Conservation (phyloP, 2,329 filamentous ascomycete genomes). For the Elsinoe arachidis region DNA sequence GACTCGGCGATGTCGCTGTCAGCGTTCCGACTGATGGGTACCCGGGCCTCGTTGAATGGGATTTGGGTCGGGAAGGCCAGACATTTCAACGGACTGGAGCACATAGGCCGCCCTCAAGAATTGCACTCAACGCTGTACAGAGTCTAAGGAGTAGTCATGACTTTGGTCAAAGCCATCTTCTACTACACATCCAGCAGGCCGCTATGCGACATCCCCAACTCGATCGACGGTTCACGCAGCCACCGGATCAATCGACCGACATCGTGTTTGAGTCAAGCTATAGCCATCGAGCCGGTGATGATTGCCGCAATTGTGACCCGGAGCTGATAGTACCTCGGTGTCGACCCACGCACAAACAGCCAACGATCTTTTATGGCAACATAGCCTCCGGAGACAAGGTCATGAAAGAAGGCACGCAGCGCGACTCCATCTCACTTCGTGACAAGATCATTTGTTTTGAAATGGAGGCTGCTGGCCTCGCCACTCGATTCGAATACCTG, state of each 20-base stretch:
- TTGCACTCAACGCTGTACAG: background rate
- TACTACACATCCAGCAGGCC: no score
- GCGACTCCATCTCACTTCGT: background rate
- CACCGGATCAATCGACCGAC: background rate
- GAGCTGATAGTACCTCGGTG: background rate
- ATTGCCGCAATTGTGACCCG: background rate
- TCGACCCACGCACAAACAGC: background rate
- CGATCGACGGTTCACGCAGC: background rate
- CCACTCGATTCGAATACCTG: constrained; percentile 17
- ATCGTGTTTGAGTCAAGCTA: background rate
- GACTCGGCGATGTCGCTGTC: constrained; percentile 24
- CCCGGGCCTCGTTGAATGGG: constrained; percentile 22
- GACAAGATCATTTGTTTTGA: constrained; percentile 16
- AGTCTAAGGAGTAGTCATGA: background rate
- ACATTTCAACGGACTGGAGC: background rate
- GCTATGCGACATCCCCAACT: background rate
- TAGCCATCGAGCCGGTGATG: background rate
- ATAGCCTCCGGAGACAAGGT: constrained; percentile 32
- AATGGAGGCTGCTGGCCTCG: constrained; percentile 17
- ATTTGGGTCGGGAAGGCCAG: constrained; percentile 18
- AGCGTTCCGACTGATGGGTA: constrained; percentile 16
- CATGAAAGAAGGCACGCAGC: constrained; percentile 5
- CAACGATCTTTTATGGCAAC: constrained; percentile 29
- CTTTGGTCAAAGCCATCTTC: background rate
- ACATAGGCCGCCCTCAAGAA: background rate